Conservation (phyloP, 1,284 basidiomycete species). For the Leccinum discolor region DNA sequence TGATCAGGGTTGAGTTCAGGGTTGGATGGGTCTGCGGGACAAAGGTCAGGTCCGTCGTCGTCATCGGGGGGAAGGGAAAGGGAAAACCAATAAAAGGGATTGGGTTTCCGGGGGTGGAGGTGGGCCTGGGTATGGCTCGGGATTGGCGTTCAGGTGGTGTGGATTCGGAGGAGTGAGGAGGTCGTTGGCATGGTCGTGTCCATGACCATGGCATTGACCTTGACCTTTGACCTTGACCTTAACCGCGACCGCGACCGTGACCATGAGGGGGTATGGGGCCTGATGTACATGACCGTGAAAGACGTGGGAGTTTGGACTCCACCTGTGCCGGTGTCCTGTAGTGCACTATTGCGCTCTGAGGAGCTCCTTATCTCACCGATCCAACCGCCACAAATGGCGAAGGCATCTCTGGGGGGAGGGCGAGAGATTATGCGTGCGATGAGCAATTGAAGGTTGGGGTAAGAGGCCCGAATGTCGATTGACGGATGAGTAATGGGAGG, state of each 20-base stretch:
- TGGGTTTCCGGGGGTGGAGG: conserved; percentile 7
- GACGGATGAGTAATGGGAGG: conserved; percentile 52
- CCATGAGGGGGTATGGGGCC: not conserved
- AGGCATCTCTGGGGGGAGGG: conserved; percentile 21
- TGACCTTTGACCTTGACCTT: conserved; percentile 1
- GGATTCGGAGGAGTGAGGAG: conserved; percentile 14
- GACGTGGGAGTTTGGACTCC: conserved; percentile 6
- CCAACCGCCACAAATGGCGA: conserved; percentile 30
- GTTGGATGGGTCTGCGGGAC: conserved; percentile 5
- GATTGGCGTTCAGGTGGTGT: conserved; percentile 8
- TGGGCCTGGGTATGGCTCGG: not conserved
- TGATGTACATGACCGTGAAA: conserved; percentile 14
- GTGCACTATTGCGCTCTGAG: conserved; percentile 5
- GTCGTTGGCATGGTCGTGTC: conserved; percentile 9
- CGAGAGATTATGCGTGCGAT: conserved; percentile 19
- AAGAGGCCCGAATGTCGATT: conserved; percentile 45
- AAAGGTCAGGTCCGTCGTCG: conserved; percentile 1
- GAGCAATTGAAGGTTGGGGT: conserved; percentile 15
- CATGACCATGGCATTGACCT: not conserved
- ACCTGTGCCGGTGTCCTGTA: not conserved
- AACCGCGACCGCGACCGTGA: not conserved
- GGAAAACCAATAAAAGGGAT: conserved; percentile 9
- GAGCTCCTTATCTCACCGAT: conserved; percentile 25
- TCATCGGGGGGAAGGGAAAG: conserved; percentile 11
- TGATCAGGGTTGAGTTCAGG: conserved; percentile 1